A percentile compares a stretch with the other conserved stretches of the same genome.
phyloP scores from a whole-genome alignment of 2,329 filamentous ascomycete species.

The Endocalyx cinctus region DNA sequence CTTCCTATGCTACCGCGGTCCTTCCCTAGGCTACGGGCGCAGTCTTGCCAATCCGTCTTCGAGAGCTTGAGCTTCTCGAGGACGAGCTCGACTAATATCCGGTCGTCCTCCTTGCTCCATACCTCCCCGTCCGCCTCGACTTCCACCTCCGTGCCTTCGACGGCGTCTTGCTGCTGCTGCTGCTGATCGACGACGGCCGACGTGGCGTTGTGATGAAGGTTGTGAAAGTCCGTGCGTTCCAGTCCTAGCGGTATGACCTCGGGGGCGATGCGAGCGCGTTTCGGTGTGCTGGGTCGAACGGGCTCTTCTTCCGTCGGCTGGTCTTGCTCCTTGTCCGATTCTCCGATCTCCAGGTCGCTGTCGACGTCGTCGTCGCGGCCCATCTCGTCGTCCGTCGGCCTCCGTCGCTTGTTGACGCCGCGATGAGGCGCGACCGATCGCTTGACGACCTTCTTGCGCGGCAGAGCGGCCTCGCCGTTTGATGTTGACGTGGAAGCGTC shows the following conservation, averaged over 20 bases:
- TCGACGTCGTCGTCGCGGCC: conserved; percentile 34
- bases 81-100: conserved; percentile 62
- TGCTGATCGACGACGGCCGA: conserved; percentile 14
- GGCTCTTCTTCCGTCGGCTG: conserved; percentile 14
- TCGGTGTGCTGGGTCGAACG: conserved; percentile 49
- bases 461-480: conserved; percentile 23
- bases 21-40: conserved; percentile 58
- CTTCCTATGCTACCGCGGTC: conserved; percentile 53
- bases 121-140: conserved; percentile 40
- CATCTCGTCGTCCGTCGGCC: conserved; percentile 42
- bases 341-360: conserved; percentile 33
- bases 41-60: conserved; percentile 64
- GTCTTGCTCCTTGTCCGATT: conserved; percentile 15
- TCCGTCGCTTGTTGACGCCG: conserved; percentile 50
- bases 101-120: conserved; percentile 62
- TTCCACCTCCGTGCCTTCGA: conserved; percentile 37
- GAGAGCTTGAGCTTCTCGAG: conserved; percentile 61
- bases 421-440: conserved; percentile 37
- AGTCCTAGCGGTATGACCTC: conserved; percentile 57
- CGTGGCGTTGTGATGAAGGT: conserved; percentile 32
- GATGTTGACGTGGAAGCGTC: too few species aligned
- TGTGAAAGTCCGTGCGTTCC: conserved; percentile 54
- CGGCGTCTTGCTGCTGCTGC: neutral
- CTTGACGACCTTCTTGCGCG: conserved; percentile 48
- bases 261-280: conserved; percentile 56